Conservation (phyloP, 1,284 basidiomycete genomes). For the Microbotryum lychnidis-dioicae region DNA sequence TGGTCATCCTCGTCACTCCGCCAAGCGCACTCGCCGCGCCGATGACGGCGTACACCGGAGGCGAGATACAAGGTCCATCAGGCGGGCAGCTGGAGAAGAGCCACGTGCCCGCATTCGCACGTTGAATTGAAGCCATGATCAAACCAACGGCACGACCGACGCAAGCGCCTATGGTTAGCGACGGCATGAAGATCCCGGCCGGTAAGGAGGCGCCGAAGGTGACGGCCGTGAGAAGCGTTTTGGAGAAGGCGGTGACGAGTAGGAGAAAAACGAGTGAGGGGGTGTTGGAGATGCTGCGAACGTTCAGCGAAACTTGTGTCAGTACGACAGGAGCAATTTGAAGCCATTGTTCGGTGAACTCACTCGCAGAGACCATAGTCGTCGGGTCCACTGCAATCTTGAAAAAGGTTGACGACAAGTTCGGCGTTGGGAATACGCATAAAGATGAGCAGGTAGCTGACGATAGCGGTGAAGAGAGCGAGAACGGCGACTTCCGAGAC, state of each 20-base stretch:
- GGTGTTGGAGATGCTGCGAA: conserved; percentile 8
- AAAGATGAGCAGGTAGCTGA: conserved; percentile 65
- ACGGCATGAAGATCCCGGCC: conserved; percentile 95
- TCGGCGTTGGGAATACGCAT: conserved; percentile 31
- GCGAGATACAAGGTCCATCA: conserved; percentile 61
- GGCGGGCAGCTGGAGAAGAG: conserved; percentile 60
- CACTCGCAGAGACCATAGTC: conserved; percentile 60
- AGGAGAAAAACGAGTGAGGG: conserved; percentile 15
- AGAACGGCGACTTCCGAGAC: conserved; percentile 60
- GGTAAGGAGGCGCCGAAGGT: conserved; percentile 92
- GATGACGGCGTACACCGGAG: conserved; percentile 73
- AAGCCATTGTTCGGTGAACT: not conserved
- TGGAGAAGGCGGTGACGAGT: conserved; percentile 51
- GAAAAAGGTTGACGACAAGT: conserved; percentile 57
- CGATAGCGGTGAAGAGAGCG: conserved; percentile 53
- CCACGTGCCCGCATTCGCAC: conserved; percentile 53
- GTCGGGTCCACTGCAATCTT: conserved; percentile 63
- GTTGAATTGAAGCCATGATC: conserved; percentile 67
- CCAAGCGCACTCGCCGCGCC: conserved; percentile 71
- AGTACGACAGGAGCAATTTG: not conserved
- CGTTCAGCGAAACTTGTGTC: not conserved
- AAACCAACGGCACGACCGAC: conserved; percentile 86
- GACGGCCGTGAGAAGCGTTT: conserved; percentile 67
- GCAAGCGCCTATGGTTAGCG: conserved; percentile 89
- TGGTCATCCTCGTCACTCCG: conserved; percentile 68